These are phyloP conservation scores for Microstroma glucosiphilum DNA, from an alignment of 1,284 basidiomycete species.

Conservation along the genomic window DNA sequence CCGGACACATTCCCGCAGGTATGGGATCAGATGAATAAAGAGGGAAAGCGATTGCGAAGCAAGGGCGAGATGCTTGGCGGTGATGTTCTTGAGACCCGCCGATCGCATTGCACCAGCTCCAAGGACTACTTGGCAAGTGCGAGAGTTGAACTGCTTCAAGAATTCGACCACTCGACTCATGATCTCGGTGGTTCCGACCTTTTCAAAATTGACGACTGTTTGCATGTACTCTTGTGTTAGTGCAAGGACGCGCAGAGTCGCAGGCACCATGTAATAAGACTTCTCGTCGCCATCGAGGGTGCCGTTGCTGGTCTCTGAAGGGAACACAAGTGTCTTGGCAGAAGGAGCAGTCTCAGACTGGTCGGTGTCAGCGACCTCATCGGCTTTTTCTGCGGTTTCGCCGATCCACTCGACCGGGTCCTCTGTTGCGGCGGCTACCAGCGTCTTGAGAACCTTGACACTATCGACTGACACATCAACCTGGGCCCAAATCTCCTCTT, in stretches of 20 bases:
- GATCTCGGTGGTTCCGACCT: constrained; percentile 69
- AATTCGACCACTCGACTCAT: constrained; percentile 93
- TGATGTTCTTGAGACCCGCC: constrained; percentile 95
- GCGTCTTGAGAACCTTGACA: constrained; percentile 66
- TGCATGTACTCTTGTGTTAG: constrained; percentile 79
- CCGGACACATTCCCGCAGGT: constrained; percentile 86
- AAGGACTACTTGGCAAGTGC: constrained; percentile 94
- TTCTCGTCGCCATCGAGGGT: constrained; percentile 58
- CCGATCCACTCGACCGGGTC: constrained; percentile 62
- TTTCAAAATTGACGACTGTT: constrained; percentile 77
- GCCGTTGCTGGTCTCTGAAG: not conserved
- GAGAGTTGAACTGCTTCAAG: constrained; percentile 82
- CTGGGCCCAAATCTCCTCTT: constrained; percentile 82
- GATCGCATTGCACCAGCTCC: constrained; percentile 97
- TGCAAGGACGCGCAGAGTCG: constrained; percentile 70
- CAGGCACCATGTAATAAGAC: constrained; percentile 61
- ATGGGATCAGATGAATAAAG: constrained; percentile 90
- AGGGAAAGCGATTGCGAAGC: constrained; percentile 92
- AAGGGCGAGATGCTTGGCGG: constrained; percentile 86
- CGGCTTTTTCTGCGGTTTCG: not conserved
- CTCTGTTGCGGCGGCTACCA: constrained; percentile 73
- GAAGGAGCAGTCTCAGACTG: not conserved
- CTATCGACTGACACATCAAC: constrained; percentile 64
- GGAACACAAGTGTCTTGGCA: not conserved
- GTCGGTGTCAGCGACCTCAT: not conserved